These are phyloP conservation scores for Sphagnum fallax DNA, from an alignment of 228 moss, liverwort and hornwort genomes.

Conservation along the genomic window DNA sequence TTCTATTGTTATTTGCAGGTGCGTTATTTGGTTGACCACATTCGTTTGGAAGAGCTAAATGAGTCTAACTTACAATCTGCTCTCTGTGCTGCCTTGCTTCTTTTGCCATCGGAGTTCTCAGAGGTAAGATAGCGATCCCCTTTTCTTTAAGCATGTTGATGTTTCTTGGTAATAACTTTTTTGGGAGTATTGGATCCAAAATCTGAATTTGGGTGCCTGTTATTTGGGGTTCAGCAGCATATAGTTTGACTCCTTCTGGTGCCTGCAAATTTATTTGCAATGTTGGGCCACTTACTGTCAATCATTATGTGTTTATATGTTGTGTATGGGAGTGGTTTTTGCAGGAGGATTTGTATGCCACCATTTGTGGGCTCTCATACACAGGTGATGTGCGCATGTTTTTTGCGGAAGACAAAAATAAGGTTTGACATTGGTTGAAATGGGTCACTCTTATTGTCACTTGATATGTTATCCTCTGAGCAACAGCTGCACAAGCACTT, in stretches of 20 bases:
- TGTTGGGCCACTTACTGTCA: neutral
- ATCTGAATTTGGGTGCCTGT: no score
- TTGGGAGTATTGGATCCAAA: no score
- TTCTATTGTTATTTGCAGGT: slow-evolving; percentile 33
- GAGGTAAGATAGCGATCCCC: slow-evolving; percentile 45
- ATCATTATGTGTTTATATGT: neutral
- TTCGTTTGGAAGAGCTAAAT: slow-evolving; percentile 64
- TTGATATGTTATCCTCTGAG: no score
- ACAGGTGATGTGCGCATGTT: slow-evolving; percentile 89
- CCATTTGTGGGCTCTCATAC: slow-evolving; percentile 87
- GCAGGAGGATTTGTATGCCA: slow-evolving; percentile 86
- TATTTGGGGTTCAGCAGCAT: no score
- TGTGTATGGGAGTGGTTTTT: slow-evolving; percentile 4
- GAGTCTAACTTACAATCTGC: slow-evolving; percentile 72
- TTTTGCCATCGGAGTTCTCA: slow-evolving; percentile 70
- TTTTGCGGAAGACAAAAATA: slow-evolving; percentile 87
- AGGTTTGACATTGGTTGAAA: slow-evolving; percentile 26
- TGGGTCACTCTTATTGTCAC: neutral
- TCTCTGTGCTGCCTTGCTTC: slow-evolving; percentile 69
- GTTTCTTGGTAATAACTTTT: neutral
- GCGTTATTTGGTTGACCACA: slow-evolving; percentile 66
- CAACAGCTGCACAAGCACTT: neutral
- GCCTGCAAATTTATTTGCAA: neutral
- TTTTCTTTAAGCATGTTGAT: neutral
- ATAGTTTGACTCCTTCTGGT: no score